A percentile compares a stretch with the other conserved stretches of the same genome.
Conservation (phyloP, 306 rosid genomes). For the Acacia crassicarpa region DNA sequence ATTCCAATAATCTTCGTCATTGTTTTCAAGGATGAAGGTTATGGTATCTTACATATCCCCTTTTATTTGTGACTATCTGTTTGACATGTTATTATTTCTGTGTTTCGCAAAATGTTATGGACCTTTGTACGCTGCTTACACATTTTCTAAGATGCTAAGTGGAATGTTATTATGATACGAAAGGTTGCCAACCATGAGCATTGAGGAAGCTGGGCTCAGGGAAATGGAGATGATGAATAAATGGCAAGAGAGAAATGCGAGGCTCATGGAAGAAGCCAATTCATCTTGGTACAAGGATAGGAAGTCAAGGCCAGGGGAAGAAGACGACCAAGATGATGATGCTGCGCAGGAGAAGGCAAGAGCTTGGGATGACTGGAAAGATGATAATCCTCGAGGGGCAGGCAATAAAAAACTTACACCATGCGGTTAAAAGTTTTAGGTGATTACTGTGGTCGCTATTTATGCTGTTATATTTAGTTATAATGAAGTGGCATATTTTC, state of each 20-base stretch:
- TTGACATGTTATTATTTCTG: background rate
- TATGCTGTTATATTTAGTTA: background rate
- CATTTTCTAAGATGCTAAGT: constrained; percentile 33
- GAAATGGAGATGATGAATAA: constrained; percentile 97
- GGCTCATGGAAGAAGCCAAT: constrained; percentile 81
- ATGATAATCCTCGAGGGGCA: constrained; percentile 94
- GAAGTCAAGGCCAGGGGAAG: constrained; percentile 56
- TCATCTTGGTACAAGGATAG: constrained; percentile 83
- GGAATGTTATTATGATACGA: constrained; percentile 30
- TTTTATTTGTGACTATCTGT: background rate
- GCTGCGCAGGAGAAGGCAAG: constrained; percentile 88
- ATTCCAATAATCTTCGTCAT: constrained; percentile 9
- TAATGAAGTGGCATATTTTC: constrained; percentile 3
- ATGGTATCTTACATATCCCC: background rate
- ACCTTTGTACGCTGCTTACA: background rate
- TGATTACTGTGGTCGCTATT: background rate
- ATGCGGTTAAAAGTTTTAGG: constrained; percentile 55
- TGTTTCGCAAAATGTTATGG: background rate
- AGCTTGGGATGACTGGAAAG: constrained; percentile 98
- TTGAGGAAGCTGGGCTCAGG: constrained; percentile 93
- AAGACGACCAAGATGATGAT: constrained; percentile 71
- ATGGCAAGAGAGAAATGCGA: constrained; percentile 87
- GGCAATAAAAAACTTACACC: constrained; percentile 97
- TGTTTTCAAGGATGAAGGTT: background rate
- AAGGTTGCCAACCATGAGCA: constrained; percentile 99